Evolutionary conservation across 139 green algal genomes (phyloP).

Genomic region (Asterochloris erici): DNA sequence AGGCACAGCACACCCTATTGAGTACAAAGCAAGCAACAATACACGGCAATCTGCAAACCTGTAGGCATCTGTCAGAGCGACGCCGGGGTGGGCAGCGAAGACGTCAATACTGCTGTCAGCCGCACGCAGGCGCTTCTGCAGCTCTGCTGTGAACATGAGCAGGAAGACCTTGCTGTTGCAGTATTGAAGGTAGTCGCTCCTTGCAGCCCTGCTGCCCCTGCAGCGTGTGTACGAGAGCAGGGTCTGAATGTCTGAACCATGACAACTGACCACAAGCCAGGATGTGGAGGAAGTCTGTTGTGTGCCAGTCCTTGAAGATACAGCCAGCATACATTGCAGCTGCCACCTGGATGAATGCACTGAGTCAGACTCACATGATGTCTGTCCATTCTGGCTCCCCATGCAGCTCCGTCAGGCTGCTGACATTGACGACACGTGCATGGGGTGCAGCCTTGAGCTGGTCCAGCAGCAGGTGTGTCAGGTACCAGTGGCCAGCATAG

Average conservation of each 20-base stretch:
- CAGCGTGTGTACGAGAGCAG: neutral
- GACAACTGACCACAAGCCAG: too few relatives aligned
- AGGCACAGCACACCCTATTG: too few relatives aligned
- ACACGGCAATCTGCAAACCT: too few relatives aligned
- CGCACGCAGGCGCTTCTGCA: neutral
- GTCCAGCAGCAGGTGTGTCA: conserved; percentile 29
- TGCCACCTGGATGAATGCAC: too few relatives aligned
- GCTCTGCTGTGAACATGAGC: conserved; percentile 12
- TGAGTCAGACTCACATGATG: conserved; percentile 10
- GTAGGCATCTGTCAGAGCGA: conserved; percentile 7
- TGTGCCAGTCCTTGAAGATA: neutral
- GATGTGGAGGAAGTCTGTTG: too few relatives aligned
- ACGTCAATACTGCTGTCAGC: conserved; percentile 8
- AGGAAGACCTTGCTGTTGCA: conserved; percentile 13
- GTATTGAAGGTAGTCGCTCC: conserved; percentile 17
- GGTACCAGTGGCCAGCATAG: conserved; percentile 23
- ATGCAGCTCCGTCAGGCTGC: conserved; percentile 25
- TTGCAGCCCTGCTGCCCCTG: neutral
- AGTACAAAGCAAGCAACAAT: too few relatives aligned
- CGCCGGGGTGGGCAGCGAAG: conserved; percentile 8
- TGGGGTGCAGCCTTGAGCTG: conserved; percentile 12
- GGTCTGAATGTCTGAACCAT: too few relatives aligned
- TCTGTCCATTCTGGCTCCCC: conserved; percentile 23
- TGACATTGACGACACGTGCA: conserved; percentile 25
- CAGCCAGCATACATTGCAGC: too few relatives aligned